Evolutionary conservation across 345 rosid genomes (phyloP), one percentile per base, ranked within the genome.

Genomic region (Lepidium africanum): DNA sequence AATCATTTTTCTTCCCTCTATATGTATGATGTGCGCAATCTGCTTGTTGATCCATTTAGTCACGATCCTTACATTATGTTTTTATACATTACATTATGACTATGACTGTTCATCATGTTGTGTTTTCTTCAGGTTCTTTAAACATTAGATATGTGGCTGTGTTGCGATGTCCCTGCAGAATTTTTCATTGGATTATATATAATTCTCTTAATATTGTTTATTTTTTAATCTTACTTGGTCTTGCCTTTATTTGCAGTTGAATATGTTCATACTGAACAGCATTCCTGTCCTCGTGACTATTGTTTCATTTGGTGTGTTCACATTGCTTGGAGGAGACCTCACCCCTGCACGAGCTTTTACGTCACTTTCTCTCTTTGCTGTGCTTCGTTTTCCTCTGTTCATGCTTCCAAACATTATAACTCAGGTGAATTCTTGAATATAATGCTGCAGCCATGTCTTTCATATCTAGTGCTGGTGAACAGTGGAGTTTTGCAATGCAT

Each of bases 311-410:
- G 96, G 97, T 56, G 63, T 89, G 83, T 94, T 87, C 86, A 86
- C 99, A 59, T 79, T 94, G 81, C 96, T 94, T 69, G 99, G 99
- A 65, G 99, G 99, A 70, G 80, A 94, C 81, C 78, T 94, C 76
- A 94, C 99, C 59, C 99, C 99, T 76, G 87, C 99, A 32, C 81
- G 91, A 79, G 99, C 99, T 60, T 94, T 94, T 80, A 94, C 99
- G 37, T 89, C 99, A 38, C 90, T 94, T 37, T 94, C 99, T 58
- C 86, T 94, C 64, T 94, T 94, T 79, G 82, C 99, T 5, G 97
- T 94, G 64, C 97, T 94, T 75, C 96, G 99, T 49, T 94, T 91
- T 65, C 99, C 97, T 66, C 83, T 94, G 36, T 87, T 87, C 81
- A 82, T 91, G 95, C 99, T 94, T 67, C 99, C 99, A 9, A 94